phyloP scores from a whole-genome alignment of 78 protist species.

The Dictyostelium citrinum region DNA sequence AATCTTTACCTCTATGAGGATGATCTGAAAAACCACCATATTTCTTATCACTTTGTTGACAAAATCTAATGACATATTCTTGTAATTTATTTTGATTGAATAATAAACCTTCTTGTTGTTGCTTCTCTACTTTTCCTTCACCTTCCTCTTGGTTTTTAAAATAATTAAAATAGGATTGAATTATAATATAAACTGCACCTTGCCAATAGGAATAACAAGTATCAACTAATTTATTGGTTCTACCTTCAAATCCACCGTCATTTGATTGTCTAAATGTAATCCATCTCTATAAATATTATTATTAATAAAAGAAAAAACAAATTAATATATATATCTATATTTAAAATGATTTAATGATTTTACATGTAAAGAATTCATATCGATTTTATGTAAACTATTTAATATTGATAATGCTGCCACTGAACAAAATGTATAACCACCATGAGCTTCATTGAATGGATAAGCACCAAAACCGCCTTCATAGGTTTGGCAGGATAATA shows the following conservation, averaged over 20 bases:
- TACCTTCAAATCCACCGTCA: conserved; percentile 98
- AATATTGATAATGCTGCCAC: conserved; percentile 91
- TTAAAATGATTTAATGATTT: no score
- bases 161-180: background rate
- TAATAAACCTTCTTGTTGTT: background rate
- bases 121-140: background rate
- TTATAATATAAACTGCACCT: conserved; percentile 84
- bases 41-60: conserved; percentile 74
- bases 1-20: conserved; percentile 90
- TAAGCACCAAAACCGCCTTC: conserved; percentile 97
- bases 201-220: conserved; percentile 98
- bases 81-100: conserved; percentile 82
- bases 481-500: conserved; percentile 94
- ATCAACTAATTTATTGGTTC: conserved; percentile 98
- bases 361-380: conserved; percentile 60
- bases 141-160: background rate
- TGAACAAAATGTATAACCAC: conserved; percentile 98
- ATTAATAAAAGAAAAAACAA: no score
- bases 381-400: conserved; percentile 46
- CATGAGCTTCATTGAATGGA: conserved; percentile 98
- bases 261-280: conserved; percentile 85
- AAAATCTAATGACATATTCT: conserved; percentile 84
- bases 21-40: conserved; percentile 94
- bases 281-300: conserved; percentile 89
- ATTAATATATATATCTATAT: background rate